phyloP scores from a whole-genome alignment of 164 flowering plant genomes.

The Nelumbo lutea region DNA sequence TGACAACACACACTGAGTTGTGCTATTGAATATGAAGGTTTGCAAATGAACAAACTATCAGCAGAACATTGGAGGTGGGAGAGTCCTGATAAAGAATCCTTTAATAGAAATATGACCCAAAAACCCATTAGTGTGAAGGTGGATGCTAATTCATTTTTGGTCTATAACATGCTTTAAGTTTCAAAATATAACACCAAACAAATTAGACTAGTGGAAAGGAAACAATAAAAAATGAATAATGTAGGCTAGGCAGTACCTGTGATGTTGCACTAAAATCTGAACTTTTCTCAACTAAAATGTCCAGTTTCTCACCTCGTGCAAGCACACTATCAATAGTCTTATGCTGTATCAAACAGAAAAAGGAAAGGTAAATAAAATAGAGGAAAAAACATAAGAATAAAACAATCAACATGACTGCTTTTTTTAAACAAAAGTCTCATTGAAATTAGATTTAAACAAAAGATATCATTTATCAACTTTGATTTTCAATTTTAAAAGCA shows the following conservation, averaged over 20 bases:
- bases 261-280: slow-evolving; percentile 98
- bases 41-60: too few relatives aligned
- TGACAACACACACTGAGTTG: too few relatives aligned
- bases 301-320: slow-evolving; percentile 92
- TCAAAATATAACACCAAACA: too few relatives aligned
- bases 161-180: too few relatives aligned
- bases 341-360: slow-evolving; percentile 46
- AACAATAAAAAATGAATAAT: too few relatives aligned
- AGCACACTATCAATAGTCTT: slow-evolving; percentile 98
- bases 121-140: too few relatives aligned
- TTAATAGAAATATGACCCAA: too few relatives aligned
- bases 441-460: background rate
- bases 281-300: slow-evolving; percentile 95
- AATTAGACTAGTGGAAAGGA: too few relatives aligned
- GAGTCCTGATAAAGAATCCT: too few relatives aligned
- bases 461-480: background rate
- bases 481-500: background rate
- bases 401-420: background rate
- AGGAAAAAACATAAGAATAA: background rate
- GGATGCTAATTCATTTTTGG: too few relatives aligned
- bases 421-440: background rate
- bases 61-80: too few relatives aligned
- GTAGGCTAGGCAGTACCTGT: slow-evolving; percentile 46
- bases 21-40: too few relatives aligned
- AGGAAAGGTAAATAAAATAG: background rate